phyloP scores from a whole-genome alignment of 306 rosid species.

The Quercus robur region DNA sequence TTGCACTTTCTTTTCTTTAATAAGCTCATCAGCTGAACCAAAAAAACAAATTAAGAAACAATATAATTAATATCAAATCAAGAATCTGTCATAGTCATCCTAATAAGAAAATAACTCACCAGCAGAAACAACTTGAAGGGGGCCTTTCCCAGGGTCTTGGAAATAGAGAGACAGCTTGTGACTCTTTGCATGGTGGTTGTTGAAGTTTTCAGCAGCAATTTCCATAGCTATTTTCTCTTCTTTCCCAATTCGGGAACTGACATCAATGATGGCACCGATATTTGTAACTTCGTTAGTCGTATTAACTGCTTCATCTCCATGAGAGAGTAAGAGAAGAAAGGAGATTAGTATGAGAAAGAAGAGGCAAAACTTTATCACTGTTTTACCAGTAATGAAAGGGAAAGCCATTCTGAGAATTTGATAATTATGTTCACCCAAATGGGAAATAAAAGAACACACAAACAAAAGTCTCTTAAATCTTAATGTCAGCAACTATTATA shows the following conservation, averaged over 20 bases:
- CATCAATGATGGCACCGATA: background rate
- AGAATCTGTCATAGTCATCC: background rate
- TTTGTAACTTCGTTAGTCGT: background rate
- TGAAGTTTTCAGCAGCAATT: background rate
- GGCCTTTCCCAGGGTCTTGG: slow-evolving; percentile 18
- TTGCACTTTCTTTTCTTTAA: slow-evolving; percentile 28
- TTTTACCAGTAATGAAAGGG: background rate
- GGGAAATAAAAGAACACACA: too few species aligned
- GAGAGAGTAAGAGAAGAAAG: background rate
- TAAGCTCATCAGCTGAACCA: slow-evolving; percentile 39
- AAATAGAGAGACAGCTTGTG: slow-evolving; percentile 27
- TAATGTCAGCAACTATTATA: too few species aligned
- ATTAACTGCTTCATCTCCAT: background rate
- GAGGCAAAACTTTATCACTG: background rate
- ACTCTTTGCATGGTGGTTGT: background rate
- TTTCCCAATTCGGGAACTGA: background rate
- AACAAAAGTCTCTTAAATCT: too few species aligned
- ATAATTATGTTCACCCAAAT: too few species aligned
- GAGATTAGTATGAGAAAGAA: background rate
- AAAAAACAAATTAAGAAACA: background rate
- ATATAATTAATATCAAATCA: background rate
- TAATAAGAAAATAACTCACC: slow-evolving; percentile 11
- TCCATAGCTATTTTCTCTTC: background rate
- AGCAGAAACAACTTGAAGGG: slow-evolving; percentile 37
- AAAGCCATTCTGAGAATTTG: background rate